Base-by-base conservation (phyloP, 2,329 filamentous ascomycete genomes). In the Ophiocordyceps camponoti-saundersi region DNA sequence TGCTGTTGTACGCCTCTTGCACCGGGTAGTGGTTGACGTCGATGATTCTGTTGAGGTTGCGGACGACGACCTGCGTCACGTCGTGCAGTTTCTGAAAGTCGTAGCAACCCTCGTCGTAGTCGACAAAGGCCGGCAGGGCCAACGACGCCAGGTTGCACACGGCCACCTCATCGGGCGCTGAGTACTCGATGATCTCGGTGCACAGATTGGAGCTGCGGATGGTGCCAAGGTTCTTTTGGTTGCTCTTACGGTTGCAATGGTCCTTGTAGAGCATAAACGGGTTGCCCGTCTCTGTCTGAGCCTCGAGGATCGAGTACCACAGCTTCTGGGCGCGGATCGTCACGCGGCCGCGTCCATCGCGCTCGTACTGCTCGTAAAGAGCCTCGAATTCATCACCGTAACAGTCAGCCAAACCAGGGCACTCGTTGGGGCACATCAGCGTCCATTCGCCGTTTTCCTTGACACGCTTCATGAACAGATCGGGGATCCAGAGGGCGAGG, bases 191-290 rank as follows among this genome's bases (percentile, higher is more conserved):
- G 57, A 98, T 98, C 69, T 98, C 92, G 45, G 90, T 96, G 80
- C 92, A 98, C 44, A 98, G 75, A 67, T 98, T 98, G 60, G 92
- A 98, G 75, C 87, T 95, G 66, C 88, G 88, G 58, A 98, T 98
- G 52, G 89, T 95, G 54, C 92, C 92, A 30, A 98, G 76, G 69
- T 98, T 98, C 82, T 98, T 96, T 73, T 98, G 92, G 78, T 98
- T 98, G 75, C 89, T 95, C 83, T 98, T 98, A 65, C 80, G 80
- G 79, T 98, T 98, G 79, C 85, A 90, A 60, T 82, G 77, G 68
- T 98, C 92, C 76, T 98, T 98, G 81, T 98, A 98, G 50, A 96
- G 81, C 87, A 98, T 98, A 71, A 95, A 98, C 44, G 92, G 92
- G 68, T 94, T 96, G 57, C 92, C 92, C 43, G 92, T 98, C 79